A percentile compares a stretch with the other conserved stretches of the same genome.
Conservation (phyloP, 1,284 basidiomycete genomes). For the Chiua sp. region DNA sequence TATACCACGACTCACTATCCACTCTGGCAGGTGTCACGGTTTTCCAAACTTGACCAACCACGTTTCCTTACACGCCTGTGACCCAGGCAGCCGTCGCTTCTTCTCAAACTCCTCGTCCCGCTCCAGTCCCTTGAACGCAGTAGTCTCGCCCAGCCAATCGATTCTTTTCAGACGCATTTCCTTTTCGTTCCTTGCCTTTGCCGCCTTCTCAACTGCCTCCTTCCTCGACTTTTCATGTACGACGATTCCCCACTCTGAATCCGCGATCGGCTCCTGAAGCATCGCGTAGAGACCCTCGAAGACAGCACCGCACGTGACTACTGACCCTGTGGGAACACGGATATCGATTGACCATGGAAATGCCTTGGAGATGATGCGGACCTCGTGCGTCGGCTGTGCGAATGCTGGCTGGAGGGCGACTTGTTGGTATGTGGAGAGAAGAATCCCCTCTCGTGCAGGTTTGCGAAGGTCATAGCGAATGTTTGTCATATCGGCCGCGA, state of each 20-base stretch:
- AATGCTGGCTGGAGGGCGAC: slow-evolving; percentile 43
- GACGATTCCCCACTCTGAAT: slow-evolving; percentile 67
- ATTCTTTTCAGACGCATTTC: slow-evolving; percentile 50
- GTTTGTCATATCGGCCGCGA: slow-evolving; percentile 55
- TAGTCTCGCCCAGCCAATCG: slow-evolving; percentile 60
- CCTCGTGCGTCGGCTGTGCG: slow-evolving; percentile 33
- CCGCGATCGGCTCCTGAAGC: slow-evolving; percentile 55
- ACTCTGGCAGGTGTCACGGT: slow-evolving; percentile 15
- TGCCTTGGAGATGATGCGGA: slow-evolving; percentile 57
- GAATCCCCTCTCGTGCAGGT: slow-evolving; percentile 46
- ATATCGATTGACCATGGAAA: slow-evolving; percentile 69
- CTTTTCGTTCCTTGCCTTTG: slow-evolving; percentile 37
- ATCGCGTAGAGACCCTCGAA: slow-evolving; percentile 56
- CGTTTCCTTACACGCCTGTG: slow-evolving; percentile 38
- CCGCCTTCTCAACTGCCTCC: slow-evolving; percentile 44
- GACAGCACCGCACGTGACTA: slow-evolving; percentile 55
- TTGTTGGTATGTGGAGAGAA: slow-evolving; percentile 46
- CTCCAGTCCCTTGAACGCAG: slow-evolving; percentile 62
- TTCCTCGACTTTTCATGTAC: slow-evolving; percentile 45
- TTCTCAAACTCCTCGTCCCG: slow-evolving; percentile 59
- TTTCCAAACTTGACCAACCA: slow-evolving; percentile 43
- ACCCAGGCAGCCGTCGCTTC: slow-evolving; percentile 49
- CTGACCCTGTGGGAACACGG: slow-evolving; percentile 34
- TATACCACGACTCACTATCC: background rate
- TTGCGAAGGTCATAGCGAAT: slow-evolving; percentile 55